A percentile compares a stretch with the other conserved stretches of the same genome.
phyloP scores from a whole-genome alignment of 2,329 filamentous ascomycete genomes.

The Ceratocystis harringtonii region DNA sequence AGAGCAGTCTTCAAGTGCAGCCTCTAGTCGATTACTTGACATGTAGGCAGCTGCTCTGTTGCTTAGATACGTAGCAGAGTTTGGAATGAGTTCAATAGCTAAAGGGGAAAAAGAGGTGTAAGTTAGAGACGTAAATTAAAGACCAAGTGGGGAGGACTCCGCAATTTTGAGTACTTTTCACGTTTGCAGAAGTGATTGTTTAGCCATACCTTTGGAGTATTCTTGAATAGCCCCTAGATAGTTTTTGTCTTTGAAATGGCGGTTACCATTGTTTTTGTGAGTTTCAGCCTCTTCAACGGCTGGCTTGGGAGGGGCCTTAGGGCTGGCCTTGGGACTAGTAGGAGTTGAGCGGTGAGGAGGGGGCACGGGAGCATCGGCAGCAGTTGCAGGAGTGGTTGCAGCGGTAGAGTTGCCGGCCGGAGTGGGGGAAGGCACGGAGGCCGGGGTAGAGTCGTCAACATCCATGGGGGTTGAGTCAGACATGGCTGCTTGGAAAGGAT shows the following conservation, averaged over 20 bases:
- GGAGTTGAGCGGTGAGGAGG: slow-evolving; percentile 50
- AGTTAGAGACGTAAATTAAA: too few relatives aligned
- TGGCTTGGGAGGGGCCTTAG: slow-evolving; percentile 40
- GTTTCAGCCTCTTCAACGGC: slow-evolving; percentile 65
- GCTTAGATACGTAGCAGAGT: slow-evolving; percentile 77
- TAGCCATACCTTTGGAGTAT: slow-evolving; percentile 70
- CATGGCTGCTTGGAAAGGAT: slow-evolving; percentile 43
- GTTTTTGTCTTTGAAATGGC: slow-evolving; percentile 90
- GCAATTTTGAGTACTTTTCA: background rate
- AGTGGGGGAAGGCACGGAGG: slow-evolving; percentile 32
- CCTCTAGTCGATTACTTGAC: slow-evolving; percentile 61
- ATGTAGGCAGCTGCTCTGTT: slow-evolving; percentile 94
- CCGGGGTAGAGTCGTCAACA: slow-evolving; percentile 49
- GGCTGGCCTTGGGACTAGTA: slow-evolving; percentile 41
- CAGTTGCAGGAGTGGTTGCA: slow-evolving; percentile 27
- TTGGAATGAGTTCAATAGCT: slow-evolving; percentile 80
- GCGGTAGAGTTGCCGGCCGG: background rate
- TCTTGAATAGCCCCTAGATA: slow-evolving; percentile 78
- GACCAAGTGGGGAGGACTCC: too few relatives aligned
- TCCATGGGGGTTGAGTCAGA: slow-evolving; percentile 57
- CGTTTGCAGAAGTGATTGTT: background rate
- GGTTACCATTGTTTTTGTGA: slow-evolving; percentile 87
- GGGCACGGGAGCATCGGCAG: slow-evolving; percentile 38
- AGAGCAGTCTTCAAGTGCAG: slow-evolving; percentile 76
- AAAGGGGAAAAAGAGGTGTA: slow-evolving; percentile 9